Evolutionary conservation across 768 basidiomycete species (phyloP).

Genomic region (Agrocybe praecox): DNA sequence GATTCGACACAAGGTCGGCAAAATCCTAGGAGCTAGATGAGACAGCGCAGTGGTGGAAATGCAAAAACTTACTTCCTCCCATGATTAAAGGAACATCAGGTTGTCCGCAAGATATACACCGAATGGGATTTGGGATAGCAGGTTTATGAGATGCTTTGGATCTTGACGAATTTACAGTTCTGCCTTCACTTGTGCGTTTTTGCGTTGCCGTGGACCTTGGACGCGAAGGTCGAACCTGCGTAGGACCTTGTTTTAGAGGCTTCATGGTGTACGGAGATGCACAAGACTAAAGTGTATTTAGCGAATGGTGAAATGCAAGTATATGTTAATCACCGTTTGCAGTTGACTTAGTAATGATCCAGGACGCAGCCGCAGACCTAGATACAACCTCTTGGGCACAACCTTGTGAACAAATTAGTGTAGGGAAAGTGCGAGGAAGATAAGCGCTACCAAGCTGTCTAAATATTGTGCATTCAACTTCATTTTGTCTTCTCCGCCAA

Average conservation of each 20-base stretch:
- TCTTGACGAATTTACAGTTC: slow-evolving; percentile 13
- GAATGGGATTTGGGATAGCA: slow-evolving; percentile 29
- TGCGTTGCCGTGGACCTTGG: slow-evolving; percentile 28
- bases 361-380: slow-evolving; percentile 59
- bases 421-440: neutral
- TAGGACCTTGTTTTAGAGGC: slow-evolving; percentile 53
- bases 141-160: slow-evolving; percentile 13
- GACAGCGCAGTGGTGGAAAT: neutral
- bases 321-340: slow-evolving; percentile 44
- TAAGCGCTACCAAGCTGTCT: slow-evolving; percentile 41
- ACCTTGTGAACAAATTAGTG: slow-evolving; percentile 30
- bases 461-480: slow-evolving; percentile 48
- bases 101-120: slow-evolving; percentile 62
- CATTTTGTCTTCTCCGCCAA: slow-evolving; percentile 56
- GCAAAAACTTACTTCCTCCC: slow-evolving; percentile 63
- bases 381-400: slow-evolving; percentile 46
- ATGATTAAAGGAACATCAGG: slow-evolving; percentile 76
- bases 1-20: slow-evolving; percentile 69
- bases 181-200: slow-evolving; percentile 19
- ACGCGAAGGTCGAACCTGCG: slow-evolving; percentile 27
- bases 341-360: slow-evolving; percentile 61
- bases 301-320: slow-evolving; percentile 15
- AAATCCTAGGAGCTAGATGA: slow-evolving; percentile 45
- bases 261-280: slow-evolving; percentile 55
- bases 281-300: slow-evolving; percentile 36